Conservation (phyloP, 495 filamentous ascomycete genomes). For the Arthonia radiata region DNA sequence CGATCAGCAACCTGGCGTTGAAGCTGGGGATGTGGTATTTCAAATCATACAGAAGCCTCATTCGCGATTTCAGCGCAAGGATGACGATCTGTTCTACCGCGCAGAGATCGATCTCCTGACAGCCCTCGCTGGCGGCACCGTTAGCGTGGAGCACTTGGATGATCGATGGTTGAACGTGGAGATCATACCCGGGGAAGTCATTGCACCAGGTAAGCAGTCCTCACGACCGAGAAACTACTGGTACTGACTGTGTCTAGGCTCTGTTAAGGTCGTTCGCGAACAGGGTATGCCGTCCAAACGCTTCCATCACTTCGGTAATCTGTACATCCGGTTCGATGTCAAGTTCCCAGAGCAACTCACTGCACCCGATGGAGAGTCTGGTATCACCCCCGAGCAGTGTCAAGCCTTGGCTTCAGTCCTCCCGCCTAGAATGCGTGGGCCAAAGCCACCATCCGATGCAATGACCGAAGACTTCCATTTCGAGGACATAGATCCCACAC, state of each 20-base stretch:
- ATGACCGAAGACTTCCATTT: constrained; percentile 75
- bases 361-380: constrained; percentile 26
- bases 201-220: constrained; percentile 54
- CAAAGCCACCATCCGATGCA: constrained; percentile 41
- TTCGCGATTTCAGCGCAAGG: constrained; percentile 77
- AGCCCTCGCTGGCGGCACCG: constrained; percentile 65
- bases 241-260: constrained; percentile 24
- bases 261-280: constrained; percentile 81
- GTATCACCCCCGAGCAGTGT: constrained; percentile 25
- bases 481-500: constrained; percentile 54
- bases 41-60: constrained; percentile 98
- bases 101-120: constrained; percentile 92
- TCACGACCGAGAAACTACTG: not conserved
- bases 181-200: constrained; percentile 79
- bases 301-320: constrained; percentile 87
- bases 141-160: constrained; percentile 90
- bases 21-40: constrained; percentile 87
- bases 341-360: constrained; percentile 47
- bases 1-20: constrained; percentile 81
- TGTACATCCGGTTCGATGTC: constrained; percentile 94
- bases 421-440: constrained; percentile 36
- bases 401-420: constrained; percentile 53
- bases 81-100: constrained; percentile 88
- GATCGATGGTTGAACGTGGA: constrained; percentile 86
- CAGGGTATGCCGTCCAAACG: constrained; percentile 97